Conservation (phyloP, 2,329 filamentous ascomycete species). For the Alternaria sp. region DNA sequence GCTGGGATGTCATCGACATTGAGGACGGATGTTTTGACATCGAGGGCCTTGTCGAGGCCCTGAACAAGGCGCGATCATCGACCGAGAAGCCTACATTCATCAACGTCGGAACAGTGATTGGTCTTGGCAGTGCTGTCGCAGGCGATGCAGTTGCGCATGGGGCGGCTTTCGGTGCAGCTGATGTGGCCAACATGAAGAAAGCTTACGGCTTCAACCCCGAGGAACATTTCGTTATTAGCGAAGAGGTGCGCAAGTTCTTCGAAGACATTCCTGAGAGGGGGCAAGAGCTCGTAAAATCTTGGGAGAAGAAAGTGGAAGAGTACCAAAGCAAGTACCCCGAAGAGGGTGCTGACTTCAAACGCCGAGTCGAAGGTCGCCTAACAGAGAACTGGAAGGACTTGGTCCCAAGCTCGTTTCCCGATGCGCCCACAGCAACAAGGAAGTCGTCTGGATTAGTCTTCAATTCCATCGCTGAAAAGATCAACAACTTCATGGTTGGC, state of each 20-base stretch:
- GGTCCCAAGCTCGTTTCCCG: slow-evolving; percentile 61
- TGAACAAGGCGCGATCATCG: slow-evolving; percentile 56
- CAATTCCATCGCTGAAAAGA: slow-evolving; percentile 15
- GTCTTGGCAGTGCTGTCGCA: slow-evolving; percentile 62
- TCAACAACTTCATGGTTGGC: slow-evolving; percentile 78
- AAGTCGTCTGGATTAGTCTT: slow-evolving; percentile 51
- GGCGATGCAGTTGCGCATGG: slow-evolving; percentile 65
- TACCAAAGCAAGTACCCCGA: slow-evolving; percentile 60
- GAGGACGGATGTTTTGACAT: slow-evolving; percentile 64
- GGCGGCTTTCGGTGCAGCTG: slow-evolving; percentile 63
- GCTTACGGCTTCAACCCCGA: slow-evolving; percentile 60
- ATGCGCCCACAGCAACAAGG: slow-evolving; percentile 58
- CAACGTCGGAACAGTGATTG: slow-evolving; percentile 66
- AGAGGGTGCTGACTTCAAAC: slow-evolving; percentile 58
- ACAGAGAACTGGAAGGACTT: slow-evolving; percentile 59
- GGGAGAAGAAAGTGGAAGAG: slow-evolving; percentile 56
- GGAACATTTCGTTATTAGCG: slow-evolving; percentile 56
- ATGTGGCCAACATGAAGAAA: slow-evolving; percentile 65
- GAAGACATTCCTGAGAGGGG: slow-evolving; percentile 53
- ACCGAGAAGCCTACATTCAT: slow-evolving; percentile 65
- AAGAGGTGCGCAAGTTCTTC: slow-evolving; percentile 60
- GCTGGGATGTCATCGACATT: slow-evolving; percentile 65
- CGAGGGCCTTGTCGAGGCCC: slow-evolving; percentile 57
- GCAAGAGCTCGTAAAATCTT: slow-evolving; percentile 57
- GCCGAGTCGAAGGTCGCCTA: slow-evolving; percentile 60